These are phyloP conservation scores for Gastrolobium bilobum DNA, from an alignment of 306 rosid species.

Conservation along the genomic window DNA sequence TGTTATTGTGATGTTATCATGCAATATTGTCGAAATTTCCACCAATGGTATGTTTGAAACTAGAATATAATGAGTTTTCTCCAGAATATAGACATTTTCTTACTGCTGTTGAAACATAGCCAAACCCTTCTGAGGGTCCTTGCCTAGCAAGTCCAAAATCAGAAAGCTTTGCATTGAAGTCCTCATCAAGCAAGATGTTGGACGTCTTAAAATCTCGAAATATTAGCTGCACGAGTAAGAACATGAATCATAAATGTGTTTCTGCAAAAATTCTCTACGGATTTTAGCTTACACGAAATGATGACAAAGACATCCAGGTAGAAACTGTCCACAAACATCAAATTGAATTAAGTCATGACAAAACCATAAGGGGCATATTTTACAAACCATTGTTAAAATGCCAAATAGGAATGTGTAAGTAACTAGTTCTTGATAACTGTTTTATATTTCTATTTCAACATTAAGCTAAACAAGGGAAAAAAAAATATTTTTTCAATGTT, in stretches of 20 bases:
- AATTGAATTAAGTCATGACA: conserved; percentile 24
- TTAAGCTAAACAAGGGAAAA: neutral
- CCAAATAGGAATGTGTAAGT: conserved; percentile 29
- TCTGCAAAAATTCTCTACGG: neutral
- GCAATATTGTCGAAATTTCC: conserved; percentile 16
- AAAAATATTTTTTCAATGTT: neutral
- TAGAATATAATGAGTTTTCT: conserved; percentile 20
- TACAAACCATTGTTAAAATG: conserved; percentile 13
- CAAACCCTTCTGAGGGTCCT: conserved; percentile 88
- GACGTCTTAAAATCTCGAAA: conserved; percentile 96
- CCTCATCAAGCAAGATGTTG: conserved; percentile 88
- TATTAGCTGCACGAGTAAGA: conserved; percentile 78
- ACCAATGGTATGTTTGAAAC: conserved; percentile 23
- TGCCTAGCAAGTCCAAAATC: conserved; percentile 99
- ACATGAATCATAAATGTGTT: conserved; percentile 47
- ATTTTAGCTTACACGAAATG: conserved; percentile 31
- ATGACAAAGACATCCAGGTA: conserved; percentile 32
- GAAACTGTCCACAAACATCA: conserved; percentile 26
- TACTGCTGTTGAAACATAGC: conserved; percentile 93
- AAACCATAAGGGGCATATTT: conserved; percentile 18
- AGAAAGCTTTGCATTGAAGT: conserved; percentile 94
- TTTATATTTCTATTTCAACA: neutral
- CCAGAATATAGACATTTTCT: conserved; percentile 47
- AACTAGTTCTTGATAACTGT: neutral
- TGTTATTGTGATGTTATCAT: conserved; percentile 34